A percentile compares a stretch with the other conserved stretches of the same genome.
Conservation (phyloP, 495 filamentous ascomycete species). For the Tuber microsphaerosporum region DNA sequence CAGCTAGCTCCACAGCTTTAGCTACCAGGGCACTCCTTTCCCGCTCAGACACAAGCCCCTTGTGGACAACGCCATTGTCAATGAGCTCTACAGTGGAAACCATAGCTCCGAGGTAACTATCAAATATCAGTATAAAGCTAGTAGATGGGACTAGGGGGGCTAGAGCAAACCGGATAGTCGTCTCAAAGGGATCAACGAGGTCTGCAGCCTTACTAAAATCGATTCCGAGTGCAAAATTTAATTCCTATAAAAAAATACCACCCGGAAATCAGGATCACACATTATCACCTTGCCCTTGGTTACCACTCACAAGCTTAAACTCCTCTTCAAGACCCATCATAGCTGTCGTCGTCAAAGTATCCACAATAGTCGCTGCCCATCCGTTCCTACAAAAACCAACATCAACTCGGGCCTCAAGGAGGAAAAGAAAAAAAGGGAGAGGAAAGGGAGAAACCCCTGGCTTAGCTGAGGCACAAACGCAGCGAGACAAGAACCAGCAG, state of each 20-base stretch:
- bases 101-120: conserved; percentile 38
- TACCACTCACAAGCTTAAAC: conserved; percentile 32
- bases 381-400: conserved; percentile 28
- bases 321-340: conserved; percentile 42
- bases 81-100: conserved; percentile 40
- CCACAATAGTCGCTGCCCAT: conserved; percentile 41
- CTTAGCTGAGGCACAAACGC: not conserved
- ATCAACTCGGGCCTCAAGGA: not conserved
- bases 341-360: conserved; percentile 39
- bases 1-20: conserved; percentile 33
- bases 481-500: not conserved
- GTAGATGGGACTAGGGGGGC: not conserved
- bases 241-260: conserved; percentile 25
- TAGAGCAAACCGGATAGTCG: conserved; percentile 35
- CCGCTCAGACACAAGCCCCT: conserved; percentile 21
- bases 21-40: conserved; percentile 28
- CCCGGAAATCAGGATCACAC: not conserved
- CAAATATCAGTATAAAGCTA: conserved; percentile 11
- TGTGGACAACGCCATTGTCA: conserved; percentile 22
- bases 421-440: not conserved
- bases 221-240: conserved; percentile 36
- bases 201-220: conserved; percentile 33
- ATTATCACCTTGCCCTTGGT: not conserved
- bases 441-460: not conserved
- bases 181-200: conserved; percentile 42